These are phyloP conservation scores for Acanthamoeba castellanii DNA, from an alignment of 208 protist species.

Conservation along the genomic window DNA sequence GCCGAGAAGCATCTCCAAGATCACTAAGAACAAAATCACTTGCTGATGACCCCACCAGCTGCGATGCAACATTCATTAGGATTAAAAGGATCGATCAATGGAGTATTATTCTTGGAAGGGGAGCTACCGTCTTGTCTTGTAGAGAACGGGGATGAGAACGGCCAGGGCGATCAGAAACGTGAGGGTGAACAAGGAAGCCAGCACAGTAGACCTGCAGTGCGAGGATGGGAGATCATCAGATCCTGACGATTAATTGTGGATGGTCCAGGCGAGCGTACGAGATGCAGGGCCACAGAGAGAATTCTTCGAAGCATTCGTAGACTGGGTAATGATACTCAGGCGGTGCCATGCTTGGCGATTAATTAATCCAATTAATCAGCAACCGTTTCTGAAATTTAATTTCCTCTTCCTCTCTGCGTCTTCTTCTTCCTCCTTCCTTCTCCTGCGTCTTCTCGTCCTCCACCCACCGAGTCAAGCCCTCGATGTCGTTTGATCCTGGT, in stretches of 20 bases:
- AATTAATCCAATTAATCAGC: too few species aligned
- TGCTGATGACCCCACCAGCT: conserved; percentile 69
- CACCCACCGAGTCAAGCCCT: too few species aligned
- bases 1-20: conserved; percentile 43
- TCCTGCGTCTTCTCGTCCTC: too few species aligned
- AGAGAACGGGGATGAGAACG: background rate
- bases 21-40: conserved; percentile 19
- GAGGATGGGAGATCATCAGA: background rate
- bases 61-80: background rate
- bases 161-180: conserved; percentile 22
- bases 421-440: too few species aligned
- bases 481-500: too few species aligned
- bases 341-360: background rate
- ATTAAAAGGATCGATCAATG: background rate
- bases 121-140: background rate
- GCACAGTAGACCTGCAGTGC: background rate
- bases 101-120: background rate
- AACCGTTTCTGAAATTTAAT: too few species aligned
- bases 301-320: conserved; percentile 4
- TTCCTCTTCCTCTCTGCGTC: too few species aligned
- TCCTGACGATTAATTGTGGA: background rate
- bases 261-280: background rate
- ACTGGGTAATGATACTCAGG: conserved; percentile 40
- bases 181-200: background rate
- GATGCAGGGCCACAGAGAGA: conserved; percentile 23